These are phyloP conservation scores for Neurospora cerealis DNA, from an alignment of 495 filamentous ascomycete genomes.

Conservation along the genomic window DNA sequence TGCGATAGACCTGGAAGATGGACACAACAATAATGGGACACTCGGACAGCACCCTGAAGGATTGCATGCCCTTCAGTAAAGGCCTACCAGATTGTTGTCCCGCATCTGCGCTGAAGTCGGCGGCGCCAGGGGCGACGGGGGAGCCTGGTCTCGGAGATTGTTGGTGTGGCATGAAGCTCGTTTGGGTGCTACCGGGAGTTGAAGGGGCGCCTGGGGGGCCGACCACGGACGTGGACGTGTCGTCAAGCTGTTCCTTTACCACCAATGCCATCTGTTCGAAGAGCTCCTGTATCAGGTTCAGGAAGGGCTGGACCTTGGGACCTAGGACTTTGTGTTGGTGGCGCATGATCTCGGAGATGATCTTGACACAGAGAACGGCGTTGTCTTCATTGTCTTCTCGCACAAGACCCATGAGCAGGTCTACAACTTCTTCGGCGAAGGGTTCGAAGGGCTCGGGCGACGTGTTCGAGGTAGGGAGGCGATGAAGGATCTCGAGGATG, in stretches of 20 bases:
- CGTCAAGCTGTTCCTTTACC: constrained; percentile 88
- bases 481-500: constrained; percentile 87
- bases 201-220: constrained; percentile 57
- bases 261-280: constrained; percentile 90
- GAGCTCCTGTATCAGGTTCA: constrained; percentile 88
- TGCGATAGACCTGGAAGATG: constrained; percentile 85
- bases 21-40: constrained; percentile 99
- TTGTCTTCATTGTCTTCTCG: constrained; percentile 96
- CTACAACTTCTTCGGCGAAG: constrained; percentile 76
- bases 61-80: constrained; percentile 86
- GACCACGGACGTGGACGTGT: constrained; percentile 31
- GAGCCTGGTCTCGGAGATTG: constrained; percentile 85
- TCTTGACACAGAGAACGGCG: constrained; percentile 94
- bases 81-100: constrained; percentile 71
- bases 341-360: constrained; percentile 89
- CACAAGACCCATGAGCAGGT: constrained; percentile 79
- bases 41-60: constrained; percentile 96
- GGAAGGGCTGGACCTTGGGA: constrained; percentile 75
- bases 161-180: constrained; percentile 43
- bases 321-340: constrained; percentile 77
- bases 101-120: constrained; percentile 50
- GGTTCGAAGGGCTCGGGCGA: constrained; percentile 74
- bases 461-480: constrained; percentile 59
- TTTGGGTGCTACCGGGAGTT: constrained; percentile 65
- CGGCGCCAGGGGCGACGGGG: constrained; percentile 57